Base-by-base conservation (phyloP, 2,329 filamentous ascomycete species). In the Stagonosporopsis chrysanthemi region DNA sequence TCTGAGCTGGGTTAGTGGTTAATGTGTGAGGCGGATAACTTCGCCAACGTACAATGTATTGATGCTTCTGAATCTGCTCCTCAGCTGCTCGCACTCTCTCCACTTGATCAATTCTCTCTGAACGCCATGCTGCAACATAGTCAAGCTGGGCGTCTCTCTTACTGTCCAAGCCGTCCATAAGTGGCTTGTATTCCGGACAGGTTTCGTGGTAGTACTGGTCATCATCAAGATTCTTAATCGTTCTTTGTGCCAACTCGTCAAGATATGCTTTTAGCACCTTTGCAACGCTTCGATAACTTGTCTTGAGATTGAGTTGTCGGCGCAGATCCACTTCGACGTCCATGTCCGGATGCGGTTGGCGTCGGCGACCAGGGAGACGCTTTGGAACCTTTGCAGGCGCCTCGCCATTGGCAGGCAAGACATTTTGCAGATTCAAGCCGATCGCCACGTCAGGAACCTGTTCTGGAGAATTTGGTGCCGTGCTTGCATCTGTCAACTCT, bases 231-330 rank as follows among this genome's bases (percentile, higher is more conserved):
- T 83, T 80, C 45, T 86, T 83, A 56, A 88, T 76, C 48, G 79
- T 83, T 31, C 86, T 82, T 50, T 86, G 83, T 17, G 87, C 86
- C 19, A 91, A 79, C 68, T 90, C 87, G 56, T 87, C 85, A 14
- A 90, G 79, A 9, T 86, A 82, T 15, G 85, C 84, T 73, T 89
- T 90, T 65, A 90, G 76, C 28, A 84, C 81, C 64, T 85, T 83
- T 56, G 86, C 82, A 48, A 91, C 83, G 56, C 83, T 79, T n/a
- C 85, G 82, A 74, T 86, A 91, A 23, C 81, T 81, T 53, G 86
- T 85, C 73, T 88, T 88, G 66, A 91, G 80, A 65, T 89, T 84
- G 63, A 88, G 82, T 70, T 88, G 85, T 52, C 89, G 86, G 48
- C 80, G 76, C 62, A 83, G 71, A 53, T 79, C 76, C 15, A 77